Conservation (phyloP, 768 basidiomycete species). For the Tulasnella sp. region DNA sequence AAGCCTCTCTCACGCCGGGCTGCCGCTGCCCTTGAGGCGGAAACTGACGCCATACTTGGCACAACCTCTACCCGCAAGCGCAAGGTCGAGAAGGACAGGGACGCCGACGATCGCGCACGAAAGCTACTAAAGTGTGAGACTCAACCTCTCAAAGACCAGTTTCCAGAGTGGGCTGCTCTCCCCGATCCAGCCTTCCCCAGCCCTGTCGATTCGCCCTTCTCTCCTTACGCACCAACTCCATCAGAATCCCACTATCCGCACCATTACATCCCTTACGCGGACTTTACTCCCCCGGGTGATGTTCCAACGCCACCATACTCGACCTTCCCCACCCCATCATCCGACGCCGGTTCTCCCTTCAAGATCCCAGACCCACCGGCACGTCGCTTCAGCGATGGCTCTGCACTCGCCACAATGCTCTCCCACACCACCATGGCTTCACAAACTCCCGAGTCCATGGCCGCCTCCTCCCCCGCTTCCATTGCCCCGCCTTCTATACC, state of each 20-base stretch:
- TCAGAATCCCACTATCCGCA: conserved; percentile 5
- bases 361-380: conserved; percentile 4
- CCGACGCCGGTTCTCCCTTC: conserved; percentile 14
- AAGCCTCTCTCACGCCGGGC: conserved; percentile 12
- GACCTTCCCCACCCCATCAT: conserved; percentile 12
- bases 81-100: conserved; percentile 14
- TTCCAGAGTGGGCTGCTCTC: conserved; percentile 6
- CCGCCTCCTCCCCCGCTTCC: conserved; percentile 4
- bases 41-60: conserved; percentile 14
- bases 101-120: background rate
- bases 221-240: conserved; percentile 9
- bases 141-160: background rate
- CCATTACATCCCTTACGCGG: conserved; percentile 1
- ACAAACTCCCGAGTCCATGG: conserved; percentile 3
- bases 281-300: conserved; percentile 7
- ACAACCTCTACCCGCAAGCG: conserved; percentile 14
- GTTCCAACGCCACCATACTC: conserved; percentile 15
- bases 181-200: conserved; percentile 11
- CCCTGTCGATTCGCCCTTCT: conserved; percentile 8
- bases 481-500: background rate
- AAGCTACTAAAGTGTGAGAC: conserved; percentile 5
- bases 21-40: conserved; percentile 14
- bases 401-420: conserved; percentile 9
- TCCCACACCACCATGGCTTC: conserved; percentile 7
- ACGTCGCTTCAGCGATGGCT: conserved; percentile 10